phyloP scores from a whole-genome alignment of 78 protist genomes.

The Acrasis kona region DNA sequence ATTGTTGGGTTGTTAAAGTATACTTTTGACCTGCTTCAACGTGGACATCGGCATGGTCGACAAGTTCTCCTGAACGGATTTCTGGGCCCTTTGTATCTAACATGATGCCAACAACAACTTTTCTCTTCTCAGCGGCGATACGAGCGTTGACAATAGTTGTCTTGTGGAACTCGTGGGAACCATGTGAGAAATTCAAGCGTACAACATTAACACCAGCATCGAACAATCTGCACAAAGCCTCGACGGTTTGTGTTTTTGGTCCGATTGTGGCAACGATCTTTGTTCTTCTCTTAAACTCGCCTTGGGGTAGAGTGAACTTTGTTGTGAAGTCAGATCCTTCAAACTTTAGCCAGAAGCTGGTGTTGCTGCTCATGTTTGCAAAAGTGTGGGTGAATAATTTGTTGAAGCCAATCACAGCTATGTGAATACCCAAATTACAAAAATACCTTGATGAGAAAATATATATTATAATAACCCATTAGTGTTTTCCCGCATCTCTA shows the following conservation, averaged over 20 bases:
- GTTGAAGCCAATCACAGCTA: too few relatives aligned
- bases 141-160: conserved; percentile 63
- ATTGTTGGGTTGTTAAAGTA: conserved; percentile 37
- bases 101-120: conserved; percentile 33
- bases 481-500: too few relatives aligned
- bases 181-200: conserved; percentile 80
- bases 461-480: too few relatives aligned
- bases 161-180: conserved; percentile 78
- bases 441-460: too few relatives aligned
- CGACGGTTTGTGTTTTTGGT: conserved; percentile 77
- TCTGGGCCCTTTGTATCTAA: conserved; percentile 72
- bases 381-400: too few relatives aligned
- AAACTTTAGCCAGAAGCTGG: too few relatives aligned
- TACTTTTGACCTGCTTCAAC: conserved; percentile 41
- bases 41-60: conserved; percentile 19
- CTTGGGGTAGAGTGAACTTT: too few relatives aligned
- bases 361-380: too few relatives aligned
- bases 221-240: conserved; percentile 43
- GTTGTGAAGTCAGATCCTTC: too few relatives aligned
- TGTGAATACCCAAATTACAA: too few relatives aligned
- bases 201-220: conserved; percentile 60
- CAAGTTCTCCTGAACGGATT: conserved; percentile 54
- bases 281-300: background rate
- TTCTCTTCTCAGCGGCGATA: conserved; percentile 29
- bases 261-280: conserved; percentile 74